Base-by-base conservation (phyloP, 1,284 basidiomycete genomes). In the Tranzscheliella williamsii region DNA sequence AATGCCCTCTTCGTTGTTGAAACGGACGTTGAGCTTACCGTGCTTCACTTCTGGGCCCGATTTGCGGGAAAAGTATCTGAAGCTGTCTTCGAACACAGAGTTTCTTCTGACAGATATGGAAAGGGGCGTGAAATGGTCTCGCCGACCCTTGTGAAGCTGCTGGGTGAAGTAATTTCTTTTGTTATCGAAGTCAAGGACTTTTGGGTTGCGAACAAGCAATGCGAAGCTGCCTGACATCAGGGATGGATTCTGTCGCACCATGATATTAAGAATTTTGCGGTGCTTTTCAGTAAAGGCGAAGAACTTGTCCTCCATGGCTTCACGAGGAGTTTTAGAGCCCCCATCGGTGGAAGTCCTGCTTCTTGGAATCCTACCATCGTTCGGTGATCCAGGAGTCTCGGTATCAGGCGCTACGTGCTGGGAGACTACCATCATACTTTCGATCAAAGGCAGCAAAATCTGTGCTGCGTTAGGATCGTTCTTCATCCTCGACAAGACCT, bases 111-210 rank as follows among this genome's bases (percentile, higher is more conserved):
- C 89, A 63, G 92, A 95, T 62, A 99, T 82, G 73, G 93, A 90
- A 34, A 99, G 81, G 0, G 89, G 88, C 24, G 85, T 83, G 56
- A 91, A 85, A 64, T 91, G 88, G 68, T 91, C 89, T 21, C 90
- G 84, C 27, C 85, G 65, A 5, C 67, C 88, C 42, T 89, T 87
- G 78, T 95, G 92, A 15, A 98, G 84, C 78, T 97, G 92, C 79
- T 97, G 94, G 61, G 86, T 89, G 82, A 98, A 98, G 82, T 94
- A 98, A 74, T 93, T 95, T 43, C 95, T 86, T 82, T 98, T 98
- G 86, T 98, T 98, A 82, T 98, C 95, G 78, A 99, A 99, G 82
- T 98, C 95, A 52, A 99, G 85, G 20, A 98, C 92, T 34, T 91
- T 87, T 38, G 95, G 88, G 73, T 99, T 98, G 79, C 93, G 87